Evolutionary conservation across 2,329 filamentous ascomycete genomes (phyloP).

Genomic region (Colletotrichum melonis): DNA sequence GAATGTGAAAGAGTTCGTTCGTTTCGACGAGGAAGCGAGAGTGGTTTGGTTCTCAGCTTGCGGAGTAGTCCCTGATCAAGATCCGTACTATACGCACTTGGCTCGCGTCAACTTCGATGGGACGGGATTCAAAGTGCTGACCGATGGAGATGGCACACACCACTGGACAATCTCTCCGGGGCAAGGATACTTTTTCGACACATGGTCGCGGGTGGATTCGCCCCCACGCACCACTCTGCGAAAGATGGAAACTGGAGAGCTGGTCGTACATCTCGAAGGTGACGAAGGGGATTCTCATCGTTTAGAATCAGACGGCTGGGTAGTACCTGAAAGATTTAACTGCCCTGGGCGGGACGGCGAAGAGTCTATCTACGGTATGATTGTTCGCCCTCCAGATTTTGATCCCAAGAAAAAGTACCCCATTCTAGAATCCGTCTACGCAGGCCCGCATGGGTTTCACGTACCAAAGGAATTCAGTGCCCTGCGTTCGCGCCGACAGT

Average conservation of each 20-base stretch:
- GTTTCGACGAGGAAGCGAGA: neutral
- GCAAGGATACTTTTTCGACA: neutral
- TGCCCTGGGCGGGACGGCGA: neutral
- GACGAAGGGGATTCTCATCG: neutral
- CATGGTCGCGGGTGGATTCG: neutral
- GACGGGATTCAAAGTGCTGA: conserved; percentile 40
- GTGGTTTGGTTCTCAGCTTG: conserved; percentile 22
- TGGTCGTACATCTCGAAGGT: neutral
- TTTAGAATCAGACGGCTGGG: neutral
- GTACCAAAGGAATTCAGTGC: conserved; percentile 41
- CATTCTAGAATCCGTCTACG: conserved; percentile 44
- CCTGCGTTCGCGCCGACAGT: conserved; percentile 34
- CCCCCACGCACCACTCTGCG: neutral
- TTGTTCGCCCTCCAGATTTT: conserved; percentile 37
- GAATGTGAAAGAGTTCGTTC: conserved; percentile 24
- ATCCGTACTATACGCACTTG: conserved; percentile 43
- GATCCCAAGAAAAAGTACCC: conserved; percentile 41
- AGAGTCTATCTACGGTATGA: neutral
- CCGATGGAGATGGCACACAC: conserved; percentile 43
- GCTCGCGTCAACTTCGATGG: conserved; percentile 42
- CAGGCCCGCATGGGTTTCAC: conserved; percentile 40
- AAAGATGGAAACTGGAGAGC: neutral
- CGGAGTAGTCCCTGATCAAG: conserved; percentile 38
- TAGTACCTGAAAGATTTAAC: neutral
- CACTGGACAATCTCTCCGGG: conserved; percentile 39